Evolutionary conservation across 1,284 basidiomycete genomes (phyloP).

Genomic region (Boletus sp.): DNA sequence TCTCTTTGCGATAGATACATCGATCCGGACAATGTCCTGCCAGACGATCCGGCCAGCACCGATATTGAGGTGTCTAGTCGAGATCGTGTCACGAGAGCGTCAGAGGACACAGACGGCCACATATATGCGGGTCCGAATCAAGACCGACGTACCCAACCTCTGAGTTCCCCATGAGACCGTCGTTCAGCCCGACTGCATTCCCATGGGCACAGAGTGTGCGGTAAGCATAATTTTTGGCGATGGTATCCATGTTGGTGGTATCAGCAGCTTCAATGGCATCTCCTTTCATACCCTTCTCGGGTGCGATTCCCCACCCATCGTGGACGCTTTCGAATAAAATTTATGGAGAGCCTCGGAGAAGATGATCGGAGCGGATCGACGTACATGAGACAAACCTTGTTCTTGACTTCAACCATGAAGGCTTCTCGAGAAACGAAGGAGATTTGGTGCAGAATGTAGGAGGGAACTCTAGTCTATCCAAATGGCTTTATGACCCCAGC

Average conservation of each 20-base stretch:
- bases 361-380: slow-evolving; percentile 22
- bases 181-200: slow-evolving; percentile 81
- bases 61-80: slow-evolving; percentile 79
- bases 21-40: slow-evolving; percentile 93
- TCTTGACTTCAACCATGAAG: slow-evolving; percentile 56
- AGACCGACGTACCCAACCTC: slow-evolving; percentile 75
- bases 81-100: not conserved
- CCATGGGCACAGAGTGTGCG: slow-evolving; percentile 80
- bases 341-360: slow-evolving; percentile 1
- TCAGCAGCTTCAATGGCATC: slow-evolving; percentile 81
- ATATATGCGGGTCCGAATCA: not conserved
- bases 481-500: slow-evolving; percentile 2
- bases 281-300: slow-evolving; percentile 66
- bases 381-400: slow-evolving; percentile 89
- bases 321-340: slow-evolving; percentile 59
- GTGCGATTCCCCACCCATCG: slow-evolving; percentile 88
- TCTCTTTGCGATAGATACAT: slow-evolving; percentile 83
- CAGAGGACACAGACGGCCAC: not conserved
- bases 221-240: slow-evolving; percentile 72
- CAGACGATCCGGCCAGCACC: slow-evolving; percentile 90
- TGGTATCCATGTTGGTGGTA: slow-evolving; percentile 84
- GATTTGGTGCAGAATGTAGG: not conserved
- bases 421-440: not conserved
- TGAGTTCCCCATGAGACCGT: slow-evolving; percentile 93
- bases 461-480: slow-evolving; percentile 3